A percentile compares a stretch with the other conserved stretches of the same genome.
These are phyloP conservation scores for Chaetomiaceae sp. DNA, from an alignment of 2,329 filamentous ascomycete species.

Conservation along the genomic window DNA sequence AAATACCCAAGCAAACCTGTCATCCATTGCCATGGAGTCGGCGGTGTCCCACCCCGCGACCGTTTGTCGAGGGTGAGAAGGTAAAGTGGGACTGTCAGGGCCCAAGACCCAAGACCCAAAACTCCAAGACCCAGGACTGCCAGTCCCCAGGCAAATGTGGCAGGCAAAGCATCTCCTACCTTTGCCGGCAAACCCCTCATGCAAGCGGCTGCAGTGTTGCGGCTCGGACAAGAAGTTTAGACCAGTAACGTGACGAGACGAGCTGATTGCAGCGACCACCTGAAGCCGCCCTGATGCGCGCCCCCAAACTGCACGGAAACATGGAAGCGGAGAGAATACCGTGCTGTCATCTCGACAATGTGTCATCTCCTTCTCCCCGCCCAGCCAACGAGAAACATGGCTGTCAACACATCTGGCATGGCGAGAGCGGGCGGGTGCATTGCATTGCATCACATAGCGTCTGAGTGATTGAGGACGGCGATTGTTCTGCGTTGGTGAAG, in stretches of 20 bases:
- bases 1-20: too few species aligned
- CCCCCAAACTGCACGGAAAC: not conserved
- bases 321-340: slow-evolving; percentile 1
- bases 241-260: not conserved
- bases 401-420: too few species aligned
- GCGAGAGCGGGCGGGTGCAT: too few species aligned
- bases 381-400: too few species aligned
- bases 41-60: not conserved
- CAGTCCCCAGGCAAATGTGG: slow-evolving; percentile 4
- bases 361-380: too few species aligned
- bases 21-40: not conserved
- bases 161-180: not conserved
- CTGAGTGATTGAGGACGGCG: not conserved
- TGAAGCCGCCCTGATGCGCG: slow-evolving; percentile 8
- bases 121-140: not conserved
- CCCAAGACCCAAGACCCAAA: too few species aligned
- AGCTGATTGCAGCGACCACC: not conserved
- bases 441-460: too few species aligned
- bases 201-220: not conserved
- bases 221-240: not conserved
- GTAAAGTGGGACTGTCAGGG: not conserved
- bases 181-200: not conserved
- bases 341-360: too few species aligned
- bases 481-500: not conserved
- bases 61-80: not conserved